phyloP scores from a whole-genome alignment of 2,329 filamentous ascomycete species.

The Sporothrix pallida region DNA sequence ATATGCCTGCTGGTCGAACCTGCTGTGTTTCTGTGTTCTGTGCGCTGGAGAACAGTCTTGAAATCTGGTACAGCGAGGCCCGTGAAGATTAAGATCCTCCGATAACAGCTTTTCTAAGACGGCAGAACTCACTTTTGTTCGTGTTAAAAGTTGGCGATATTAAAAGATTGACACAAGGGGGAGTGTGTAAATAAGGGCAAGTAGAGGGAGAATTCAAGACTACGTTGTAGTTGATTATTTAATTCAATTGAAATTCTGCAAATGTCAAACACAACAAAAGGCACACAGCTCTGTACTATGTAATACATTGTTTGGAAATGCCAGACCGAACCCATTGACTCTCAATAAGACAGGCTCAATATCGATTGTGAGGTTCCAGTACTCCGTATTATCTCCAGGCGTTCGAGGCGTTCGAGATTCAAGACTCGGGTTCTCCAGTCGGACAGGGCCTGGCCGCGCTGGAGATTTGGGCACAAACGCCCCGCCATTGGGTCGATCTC shows the following conservation, averaged over 20 bases:
- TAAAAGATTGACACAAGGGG: neutral
- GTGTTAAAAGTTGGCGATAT: neutral
- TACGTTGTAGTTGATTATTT: no score
- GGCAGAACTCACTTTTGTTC: neutral
- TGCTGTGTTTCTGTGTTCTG: neutral
- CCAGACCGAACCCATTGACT: slow-evolving; percentile 9
- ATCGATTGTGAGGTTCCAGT: neutral
- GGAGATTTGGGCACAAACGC: neutral
- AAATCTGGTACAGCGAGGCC: neutral
- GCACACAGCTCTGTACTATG: neutral
- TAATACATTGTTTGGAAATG: neutral
- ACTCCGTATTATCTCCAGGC: neutral
- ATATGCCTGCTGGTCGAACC: neutral
- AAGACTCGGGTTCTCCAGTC: neutral
- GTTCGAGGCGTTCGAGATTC: no score
- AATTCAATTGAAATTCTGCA: no score
- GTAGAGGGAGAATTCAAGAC: no score
- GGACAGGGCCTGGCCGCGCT: neutral
- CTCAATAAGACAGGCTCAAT: neutral
- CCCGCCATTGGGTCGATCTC: neutral
- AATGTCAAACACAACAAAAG: neutral
- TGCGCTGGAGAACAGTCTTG: neutral
- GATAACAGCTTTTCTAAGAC: neutral
- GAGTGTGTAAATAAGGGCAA: neutral
- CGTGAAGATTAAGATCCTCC: neutral